Conservation (phyloP, 148 eudicot species). For the Suaeda aralocaspica region DNA sequence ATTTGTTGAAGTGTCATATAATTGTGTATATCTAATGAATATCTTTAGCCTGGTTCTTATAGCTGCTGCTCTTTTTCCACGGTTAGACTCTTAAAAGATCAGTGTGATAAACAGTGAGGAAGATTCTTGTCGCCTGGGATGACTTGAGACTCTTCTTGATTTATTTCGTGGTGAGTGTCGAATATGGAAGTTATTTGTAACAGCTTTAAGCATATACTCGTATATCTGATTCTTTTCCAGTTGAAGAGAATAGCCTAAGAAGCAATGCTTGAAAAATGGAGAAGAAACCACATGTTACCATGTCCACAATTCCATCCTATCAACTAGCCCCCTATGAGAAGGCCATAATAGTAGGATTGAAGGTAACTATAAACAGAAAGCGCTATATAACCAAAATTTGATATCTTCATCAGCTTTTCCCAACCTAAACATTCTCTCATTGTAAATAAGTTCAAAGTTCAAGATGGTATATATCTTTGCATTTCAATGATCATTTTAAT, state of each 20-base stretch:
- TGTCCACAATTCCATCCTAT: background rate
- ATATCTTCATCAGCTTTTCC: conserved; percentile 10
- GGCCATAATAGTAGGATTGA: background rate
- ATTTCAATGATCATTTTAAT: background rate
- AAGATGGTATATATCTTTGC: conserved; percentile 13
- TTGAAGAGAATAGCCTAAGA: background rate
- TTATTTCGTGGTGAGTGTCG: too few species aligned
- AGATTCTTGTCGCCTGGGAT: too few species aligned
- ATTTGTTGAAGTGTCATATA: too few species aligned
- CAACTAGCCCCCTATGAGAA: background rate
- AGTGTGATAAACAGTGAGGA: too few species aligned
- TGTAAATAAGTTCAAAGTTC: background rate
- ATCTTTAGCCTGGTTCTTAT: too few species aligned
- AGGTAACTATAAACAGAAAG: background rate
- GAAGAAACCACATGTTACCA: background rate
- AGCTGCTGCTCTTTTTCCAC: too few species aligned
- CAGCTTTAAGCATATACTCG: too few species aligned
- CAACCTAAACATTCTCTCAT: background rate
- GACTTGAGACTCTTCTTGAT: too few species aligned
- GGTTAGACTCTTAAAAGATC: too few species aligned
- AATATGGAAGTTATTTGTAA: too few species aligned
- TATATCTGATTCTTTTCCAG: too few species aligned
- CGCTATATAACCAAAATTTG: conserved; percentile 1
- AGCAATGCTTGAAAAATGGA: background rate
- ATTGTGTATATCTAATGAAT: too few species aligned